phyloP scores from a whole-genome alignment of 108 stramenopile species.

The Thalassiosira profunda region DNA sequence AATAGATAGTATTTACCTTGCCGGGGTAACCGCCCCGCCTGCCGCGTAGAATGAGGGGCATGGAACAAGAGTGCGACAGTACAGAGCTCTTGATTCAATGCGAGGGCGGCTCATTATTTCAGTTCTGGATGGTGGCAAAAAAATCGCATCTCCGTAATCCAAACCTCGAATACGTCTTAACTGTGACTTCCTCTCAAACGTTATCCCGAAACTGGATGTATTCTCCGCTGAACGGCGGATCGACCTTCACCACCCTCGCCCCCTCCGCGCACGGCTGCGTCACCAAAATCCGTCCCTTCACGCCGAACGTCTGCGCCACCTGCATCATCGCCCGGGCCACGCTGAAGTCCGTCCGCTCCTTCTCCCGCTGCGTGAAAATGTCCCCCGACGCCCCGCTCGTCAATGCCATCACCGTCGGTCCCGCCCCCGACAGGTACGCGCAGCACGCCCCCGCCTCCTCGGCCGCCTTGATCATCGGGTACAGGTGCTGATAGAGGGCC shows the following conservation, averaged over 20 bases:
- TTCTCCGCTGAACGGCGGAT: slow-evolving; percentile 86
- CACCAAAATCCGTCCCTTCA: slow-evolving; percentile 84
- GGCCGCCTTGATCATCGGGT: slow-evolving; percentile 95
- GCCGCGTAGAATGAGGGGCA: no score
- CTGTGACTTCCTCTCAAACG: no score
- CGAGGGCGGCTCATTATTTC: no score
- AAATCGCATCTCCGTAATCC: no score
- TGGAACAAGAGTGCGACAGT: no score
- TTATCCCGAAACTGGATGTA: slow-evolving; percentile 87
- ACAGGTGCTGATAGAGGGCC: slow-evolving; percentile 94
- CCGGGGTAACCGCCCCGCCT: no score
- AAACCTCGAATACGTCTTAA: no score
- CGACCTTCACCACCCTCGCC: slow-evolving; percentile 84
- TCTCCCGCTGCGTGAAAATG: slow-evolving; percentile 97
- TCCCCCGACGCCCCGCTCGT: slow-evolving; percentile 97
- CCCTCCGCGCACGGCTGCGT: slow-evolving; percentile 84
- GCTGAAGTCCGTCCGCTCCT: slow-evolving; percentile 92
- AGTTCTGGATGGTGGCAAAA: no score
- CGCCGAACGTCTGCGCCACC: slow-evolving; percentile 77
- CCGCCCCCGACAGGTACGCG: slow-evolving; percentile 95
- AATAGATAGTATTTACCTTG: no score
- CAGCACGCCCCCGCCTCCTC: slow-evolving; percentile 94
- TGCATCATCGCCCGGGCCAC: slow-evolving; percentile 97
- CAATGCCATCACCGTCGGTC: slow-evolving; percentile 98
- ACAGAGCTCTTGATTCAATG: no score